phyloP scores from a whole-genome alignment of 352 stramenopile species.

The Globisporangium cylindrosporum region DNA sequence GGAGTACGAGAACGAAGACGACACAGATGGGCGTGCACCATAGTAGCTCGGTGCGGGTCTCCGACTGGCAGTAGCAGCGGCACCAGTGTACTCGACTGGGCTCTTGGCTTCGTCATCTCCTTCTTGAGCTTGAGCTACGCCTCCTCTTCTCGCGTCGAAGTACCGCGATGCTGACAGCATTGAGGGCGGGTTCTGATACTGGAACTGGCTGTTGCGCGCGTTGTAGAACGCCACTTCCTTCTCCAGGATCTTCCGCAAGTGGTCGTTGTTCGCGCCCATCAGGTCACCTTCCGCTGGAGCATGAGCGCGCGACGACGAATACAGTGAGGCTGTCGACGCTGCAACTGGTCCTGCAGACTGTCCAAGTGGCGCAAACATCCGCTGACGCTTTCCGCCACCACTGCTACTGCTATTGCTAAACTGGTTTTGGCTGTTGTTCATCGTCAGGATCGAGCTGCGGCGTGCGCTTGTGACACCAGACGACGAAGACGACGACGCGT shows the following conservation, averaged over 20 bases:
- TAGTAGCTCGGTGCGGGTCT: conserved; percentile 3
- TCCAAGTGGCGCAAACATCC: conserved; percentile 9
- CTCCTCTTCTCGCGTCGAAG: neutral
- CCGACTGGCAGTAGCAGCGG: neutral
- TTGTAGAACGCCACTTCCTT: conserved; percentile 21
- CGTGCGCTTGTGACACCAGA: neutral
- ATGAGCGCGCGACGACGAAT: neutral
- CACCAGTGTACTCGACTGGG: neutral
- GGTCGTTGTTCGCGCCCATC: conserved; percentile 8
- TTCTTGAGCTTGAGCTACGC: neutral
- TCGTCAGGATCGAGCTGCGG: neutral
- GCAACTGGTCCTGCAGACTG: neutral
- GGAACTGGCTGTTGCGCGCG: conserved; percentile 1
- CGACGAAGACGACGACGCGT: neutral
- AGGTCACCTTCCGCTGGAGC: conserved; percentile 3
- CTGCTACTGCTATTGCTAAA: neutral
- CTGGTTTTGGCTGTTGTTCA: neutral
- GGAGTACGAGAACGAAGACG: neutral
- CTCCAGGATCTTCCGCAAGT: conserved; percentile 18
- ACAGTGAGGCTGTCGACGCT: neutral
- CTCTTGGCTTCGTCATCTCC: conserved; percentile 1
- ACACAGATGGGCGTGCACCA: neutral
- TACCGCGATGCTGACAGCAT: neutral
- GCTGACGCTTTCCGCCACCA: conserved; percentile 14
- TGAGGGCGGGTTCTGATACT: neutral